Conservation (phyloP, 495 filamentous ascomycete species). For the Rusavskia elegans region DNA sequence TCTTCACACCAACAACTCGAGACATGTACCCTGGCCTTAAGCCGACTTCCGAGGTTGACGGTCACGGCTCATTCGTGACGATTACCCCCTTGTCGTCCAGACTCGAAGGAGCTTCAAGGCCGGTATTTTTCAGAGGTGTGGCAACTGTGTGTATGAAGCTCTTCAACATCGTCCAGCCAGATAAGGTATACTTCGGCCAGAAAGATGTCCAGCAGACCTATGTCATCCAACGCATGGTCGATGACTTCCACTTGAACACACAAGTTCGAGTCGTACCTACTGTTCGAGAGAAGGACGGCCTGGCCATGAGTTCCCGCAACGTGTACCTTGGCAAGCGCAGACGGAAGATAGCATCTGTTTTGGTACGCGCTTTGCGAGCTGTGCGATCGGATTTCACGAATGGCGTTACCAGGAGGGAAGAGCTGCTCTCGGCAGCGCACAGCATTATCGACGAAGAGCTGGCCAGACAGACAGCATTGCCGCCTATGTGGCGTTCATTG, state of each 20-base stretch:
- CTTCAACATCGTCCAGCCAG: slow-evolving; percentile 79
- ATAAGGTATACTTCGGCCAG: slow-evolving; percentile 90
- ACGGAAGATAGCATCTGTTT: slow-evolving; percentile 51
- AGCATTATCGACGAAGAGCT: slow-evolving; percentile 31
- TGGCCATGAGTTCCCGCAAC: slow-evolving; percentile 91
- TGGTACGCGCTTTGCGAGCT: slow-evolving; percentile 48
- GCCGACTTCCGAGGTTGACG: slow-evolving; percentile 62
- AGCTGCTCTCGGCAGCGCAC: slow-evolving; percentile 53
- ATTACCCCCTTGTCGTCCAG: slow-evolving; percentile 69
- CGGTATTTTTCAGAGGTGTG: slow-evolving; percentile 91
- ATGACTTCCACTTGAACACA: slow-evolving; percentile 71
- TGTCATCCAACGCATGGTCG: slow-evolving; percentile 70
- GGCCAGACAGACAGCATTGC: slow-evolving; percentile 45
- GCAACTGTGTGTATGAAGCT: slow-evolving; percentile 96
- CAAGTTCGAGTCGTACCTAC: slow-evolving; percentile 62
- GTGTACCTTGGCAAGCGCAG: slow-evolving; percentile 73
- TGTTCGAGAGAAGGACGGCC: slow-evolving; percentile 59
- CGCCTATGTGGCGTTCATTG: slow-evolving; percentile 42
- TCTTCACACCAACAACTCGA: slow-evolving; percentile 70
- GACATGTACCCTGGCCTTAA: slow-evolving; percentile 79
- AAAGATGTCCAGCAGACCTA: slow-evolving; percentile 97
- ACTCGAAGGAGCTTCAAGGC: slow-evolving; percentile 72
- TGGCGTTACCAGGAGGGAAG: slow-evolving; percentile 39
- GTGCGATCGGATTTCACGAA: slow-evolving; percentile 50
- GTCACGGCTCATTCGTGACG: slow-evolving; percentile 79